Percentiles rank a stretch among this genome's conserved stretches.
Evolutionary conservation across 768 basidiomycete species (phyloP).

Genomic region (Boletus bicolor): DNA sequence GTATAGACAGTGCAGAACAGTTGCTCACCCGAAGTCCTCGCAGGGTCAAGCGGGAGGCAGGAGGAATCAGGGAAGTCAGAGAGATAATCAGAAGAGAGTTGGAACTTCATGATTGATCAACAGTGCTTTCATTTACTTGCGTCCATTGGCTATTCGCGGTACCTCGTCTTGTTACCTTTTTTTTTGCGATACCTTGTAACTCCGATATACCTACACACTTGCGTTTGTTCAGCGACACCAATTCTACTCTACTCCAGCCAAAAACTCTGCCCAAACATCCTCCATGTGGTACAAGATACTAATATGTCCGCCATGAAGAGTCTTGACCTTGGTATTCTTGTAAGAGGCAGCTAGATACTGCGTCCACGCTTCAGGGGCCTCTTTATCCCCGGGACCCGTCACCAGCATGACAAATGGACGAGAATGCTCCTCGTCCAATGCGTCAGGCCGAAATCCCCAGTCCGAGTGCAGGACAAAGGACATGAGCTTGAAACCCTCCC

Average conservation of each 20-base stretch:
- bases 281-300: conserved; percentile 44
- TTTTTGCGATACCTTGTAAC: conserved; percentile 19
- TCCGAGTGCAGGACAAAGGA: conserved; percentile 43
- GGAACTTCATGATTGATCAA: conserved; percentile 56
- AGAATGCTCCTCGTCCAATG: conserved; percentile 44
- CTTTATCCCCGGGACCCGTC: conserved; percentile 40
- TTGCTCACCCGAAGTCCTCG: conserved; percentile 68
- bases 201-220: background rate
- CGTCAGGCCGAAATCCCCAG: conserved; percentile 47
- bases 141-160: conserved; percentile 14
- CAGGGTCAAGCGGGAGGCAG: conserved; percentile 64
- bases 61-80: conserved; percentile 74
- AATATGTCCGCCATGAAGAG: conserved; percentile 50
- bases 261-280: conserved; percentile 41
- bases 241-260: conserved; percentile 16
- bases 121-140: conserved; percentile 30
- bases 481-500: conserved; percentile 50
- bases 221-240: background rate
- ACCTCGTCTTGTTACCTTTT: conserved; percentile 15
- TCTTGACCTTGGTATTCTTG: conserved; percentile 40
- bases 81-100: conserved; percentile 80
- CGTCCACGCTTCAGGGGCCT: conserved; percentile 42
- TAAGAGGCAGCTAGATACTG: conserved; percentile 48
- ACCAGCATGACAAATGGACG: conserved; percentile 46
- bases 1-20: conserved; percentile 58